These are phyloP conservation scores for Rosa rugosa DNA, from an alignment of 306 rosid species.

Conservation along the genomic window DNA sequence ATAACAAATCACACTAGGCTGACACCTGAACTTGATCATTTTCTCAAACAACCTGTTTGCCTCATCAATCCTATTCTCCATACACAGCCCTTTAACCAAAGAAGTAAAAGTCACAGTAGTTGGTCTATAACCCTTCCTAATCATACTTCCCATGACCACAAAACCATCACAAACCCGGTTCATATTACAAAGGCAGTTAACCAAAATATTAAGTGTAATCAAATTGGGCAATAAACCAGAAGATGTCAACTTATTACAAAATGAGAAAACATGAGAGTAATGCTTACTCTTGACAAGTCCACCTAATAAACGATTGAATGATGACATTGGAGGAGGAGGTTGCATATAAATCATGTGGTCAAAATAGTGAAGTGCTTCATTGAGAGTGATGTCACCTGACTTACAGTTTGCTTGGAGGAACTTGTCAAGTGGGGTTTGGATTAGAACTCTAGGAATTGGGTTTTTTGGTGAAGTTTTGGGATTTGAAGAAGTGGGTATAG, in stretches of 20 bases:
- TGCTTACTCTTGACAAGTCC: conserved; percentile 40
- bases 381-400: conserved; percentile 14
- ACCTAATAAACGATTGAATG: conserved; percentile 38
- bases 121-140: conserved; percentile 37
- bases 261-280: conserved; percentile 21
- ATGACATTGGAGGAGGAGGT: conserved; percentile 34
- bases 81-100: conserved; percentile 45
- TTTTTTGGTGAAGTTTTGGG: conserved; percentile 9
- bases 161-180: conserved; percentile 34
- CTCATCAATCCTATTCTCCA: conserved; percentile 34
- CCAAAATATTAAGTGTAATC: conserved; percentile 32
- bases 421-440: conserved; percentile 15
- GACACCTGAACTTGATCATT: conserved; percentile 36
- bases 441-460: background rate
- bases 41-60: conserved; percentile 31
- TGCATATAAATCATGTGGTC: conserved; percentile 33
- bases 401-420: conserved; percentile 32
- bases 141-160: conserved; percentile 29
- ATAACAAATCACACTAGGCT: conserved; percentile 32
- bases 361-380: conserved; percentile 30
- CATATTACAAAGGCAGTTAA: conserved; percentile 40
- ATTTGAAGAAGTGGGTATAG: conserved; percentile 7
- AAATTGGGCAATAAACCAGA: conserved; percentile 23
- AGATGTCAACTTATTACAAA: background rate
- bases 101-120: conserved; percentile 26